Conservation (phyloP, 1,284 basidiomycete species). For the Melampsora abietis-canadensis region DNA sequence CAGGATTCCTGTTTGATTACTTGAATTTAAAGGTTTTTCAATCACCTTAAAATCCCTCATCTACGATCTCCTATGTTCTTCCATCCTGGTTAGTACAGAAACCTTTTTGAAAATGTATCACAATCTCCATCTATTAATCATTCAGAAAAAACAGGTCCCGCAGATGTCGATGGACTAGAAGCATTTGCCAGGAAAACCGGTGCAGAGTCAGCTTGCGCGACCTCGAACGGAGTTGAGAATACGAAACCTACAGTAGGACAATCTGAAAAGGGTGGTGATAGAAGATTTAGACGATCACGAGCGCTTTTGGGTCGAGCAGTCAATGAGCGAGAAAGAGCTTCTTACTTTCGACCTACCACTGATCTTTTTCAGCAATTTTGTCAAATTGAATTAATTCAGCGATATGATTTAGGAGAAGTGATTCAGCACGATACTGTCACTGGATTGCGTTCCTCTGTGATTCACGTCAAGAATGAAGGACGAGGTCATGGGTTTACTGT, state of each 20-base stretch:
- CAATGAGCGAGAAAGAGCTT: slow-evolving; percentile 39
- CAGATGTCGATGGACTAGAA: slow-evolving; percentile 38
- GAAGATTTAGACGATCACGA: slow-evolving; percentile 17
- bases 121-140: too few relatives aligned
- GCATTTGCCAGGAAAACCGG: slow-evolving; percentile 28
- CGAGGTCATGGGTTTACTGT: slow-evolving; percentile 23
- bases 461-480: slow-evolving; percentile 34
- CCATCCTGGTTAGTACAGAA: slow-evolving; percentile 46
- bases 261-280: slow-evolving; percentile 24
- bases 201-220: slow-evolving; percentile 22
- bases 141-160: not conserved
- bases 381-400: slow-evolving; percentile 27
- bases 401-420: slow-evolving; percentile 24
- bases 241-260: slow-evolving; percentile 32
- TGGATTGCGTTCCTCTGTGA: slow-evolving; percentile 7
- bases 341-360: slow-evolving; percentile 31
- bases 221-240: slow-evolving; percentile 29
- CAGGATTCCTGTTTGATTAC: too few relatives aligned
- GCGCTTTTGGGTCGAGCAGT: slow-evolving; percentile 30
- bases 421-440: slow-evolving; percentile 26
- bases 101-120: too few relatives aligned
- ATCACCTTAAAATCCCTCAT: slow-evolving; percentile 47
- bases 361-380: slow-evolving; percentile 36
- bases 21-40: slow-evolving; percentile 43
- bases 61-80: slow-evolving; percentile 55